These are phyloP conservation scores for Raffaelea deltoideospora DNA, from an alignment of 2,329 filamentous ascomycete species.

Conservation along the genomic window DNA sequence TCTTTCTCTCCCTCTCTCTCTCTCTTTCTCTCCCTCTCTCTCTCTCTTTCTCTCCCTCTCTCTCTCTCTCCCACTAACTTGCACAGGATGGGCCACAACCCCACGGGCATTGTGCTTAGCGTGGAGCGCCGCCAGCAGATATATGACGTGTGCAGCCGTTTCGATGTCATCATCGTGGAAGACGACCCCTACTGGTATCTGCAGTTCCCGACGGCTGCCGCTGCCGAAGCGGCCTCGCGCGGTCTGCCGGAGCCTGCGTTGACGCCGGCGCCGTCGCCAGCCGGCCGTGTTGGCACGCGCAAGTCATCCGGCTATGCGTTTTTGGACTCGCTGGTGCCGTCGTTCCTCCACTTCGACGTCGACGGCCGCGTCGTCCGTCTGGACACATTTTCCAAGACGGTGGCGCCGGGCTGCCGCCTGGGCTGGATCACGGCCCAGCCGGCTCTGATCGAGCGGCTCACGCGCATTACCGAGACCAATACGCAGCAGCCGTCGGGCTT, in stretches of 20 bases:
- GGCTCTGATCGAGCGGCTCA: constrained; percentile 50
- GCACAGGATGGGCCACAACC: constrained; percentile 74
- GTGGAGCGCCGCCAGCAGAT: constrained; percentile 61
- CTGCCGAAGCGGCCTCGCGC: constrained; percentile 33
- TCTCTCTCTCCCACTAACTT: constrained; percentile 1
- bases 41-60: neutral
- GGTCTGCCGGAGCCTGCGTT: constrained; percentile 17
- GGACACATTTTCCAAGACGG: constrained; percentile 88
- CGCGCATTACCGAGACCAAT: constrained; percentile 58
- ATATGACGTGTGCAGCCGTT: constrained; percentile 66
- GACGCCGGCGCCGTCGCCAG: constrained; percentile 9
- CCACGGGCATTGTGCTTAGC: constrained; percentile 62
- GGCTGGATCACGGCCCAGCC: constrained; percentile 87
- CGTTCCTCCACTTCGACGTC: constrained; percentile 65
- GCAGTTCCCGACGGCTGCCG: constrained; percentile 62
- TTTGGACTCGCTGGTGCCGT: constrained; percentile 70
- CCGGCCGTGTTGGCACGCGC: constrained; percentile 11
- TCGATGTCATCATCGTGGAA: constrained; percentile 82
- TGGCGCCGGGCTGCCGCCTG: constrained; percentile 76
- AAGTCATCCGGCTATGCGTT: constrained; percentile 54
- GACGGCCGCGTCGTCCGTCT: constrained; percentile 80
- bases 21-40: neutral
- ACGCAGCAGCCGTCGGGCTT: constrained; percentile 84
- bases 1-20: constrained; percentile 19
- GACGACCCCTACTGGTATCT: constrained; percentile 96